Evolutionary conservation across 2,329 filamentous ascomycete species (phyloP).

Genomic region (Aspergillus quadricinctus): DNA sequence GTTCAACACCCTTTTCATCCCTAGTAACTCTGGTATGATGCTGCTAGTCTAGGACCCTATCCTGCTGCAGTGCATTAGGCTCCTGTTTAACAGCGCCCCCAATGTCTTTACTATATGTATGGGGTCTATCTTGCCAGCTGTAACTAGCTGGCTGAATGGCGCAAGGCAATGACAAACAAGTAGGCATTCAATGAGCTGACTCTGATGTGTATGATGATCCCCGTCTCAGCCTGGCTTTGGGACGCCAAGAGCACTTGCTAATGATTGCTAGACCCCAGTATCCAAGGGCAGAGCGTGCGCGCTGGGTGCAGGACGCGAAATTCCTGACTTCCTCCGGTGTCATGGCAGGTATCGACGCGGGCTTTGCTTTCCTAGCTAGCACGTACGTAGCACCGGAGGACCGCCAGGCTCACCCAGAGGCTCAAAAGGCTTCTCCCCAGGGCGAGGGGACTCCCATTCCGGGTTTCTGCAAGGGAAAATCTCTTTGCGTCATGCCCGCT

Average conservation of each 20-base stretch:
- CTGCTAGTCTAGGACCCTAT: slow-evolving; percentile 12
- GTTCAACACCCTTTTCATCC: slow-evolving; percentile 62
- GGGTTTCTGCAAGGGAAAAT: not conserved
- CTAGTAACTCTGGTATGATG: slow-evolving; percentile 53
- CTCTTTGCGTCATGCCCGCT: not conserved
- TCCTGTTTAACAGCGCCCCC: slow-evolving; percentile 42
- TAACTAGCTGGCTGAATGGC: slow-evolving; percentile 57
- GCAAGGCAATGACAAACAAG: slow-evolving; percentile 65
- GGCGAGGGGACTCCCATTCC: not conserved
- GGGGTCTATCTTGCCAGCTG: slow-evolving; percentile 56
- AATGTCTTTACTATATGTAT: slow-evolving; percentile 63
- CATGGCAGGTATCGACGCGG: not conserved
- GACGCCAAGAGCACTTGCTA: not conserved
- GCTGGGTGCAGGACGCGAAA: not conserved
- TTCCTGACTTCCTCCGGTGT: not conserved
- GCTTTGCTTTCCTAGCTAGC: not conserved
- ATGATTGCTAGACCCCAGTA: not conserved
- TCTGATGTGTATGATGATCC: not conserved
- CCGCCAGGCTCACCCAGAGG: not conserved
- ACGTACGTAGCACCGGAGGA: not conserved
- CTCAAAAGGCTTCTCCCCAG: not conserved
- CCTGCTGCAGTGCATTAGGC: slow-evolving; percentile 20
- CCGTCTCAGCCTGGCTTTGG: too few species aligned
- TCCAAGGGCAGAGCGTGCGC: not conserved
- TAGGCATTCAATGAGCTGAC: slow-evolving; percentile 3